Base-by-base conservation (phyloP, 257 asterid species). In the Gentiana dahurica region DNA sequence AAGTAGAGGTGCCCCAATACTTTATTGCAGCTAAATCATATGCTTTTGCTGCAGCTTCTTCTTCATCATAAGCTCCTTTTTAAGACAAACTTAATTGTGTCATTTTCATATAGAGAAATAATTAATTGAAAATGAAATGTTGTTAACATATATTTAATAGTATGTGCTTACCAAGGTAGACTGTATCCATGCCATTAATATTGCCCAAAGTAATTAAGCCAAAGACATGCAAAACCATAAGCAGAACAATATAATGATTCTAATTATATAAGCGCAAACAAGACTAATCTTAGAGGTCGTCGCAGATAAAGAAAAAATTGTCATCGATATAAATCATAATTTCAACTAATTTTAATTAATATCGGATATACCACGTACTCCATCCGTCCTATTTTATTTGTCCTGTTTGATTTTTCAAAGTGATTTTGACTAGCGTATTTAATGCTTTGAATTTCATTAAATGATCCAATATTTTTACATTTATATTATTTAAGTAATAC, bases 21-120 rank as follows among this genome's bases (percentile, higher is more conserved):
- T 78, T 71, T 39, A 78, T 59, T 33, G 85, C 81, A n/a, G 79
- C 85, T 55, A 76, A 67, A 69, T 78, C 81, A 46, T 81, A 78
- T 12, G 84, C 79, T 57, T 80, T 69, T 56, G 82, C 82, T 41
- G 88, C 84, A 34, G 78, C 69, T 65, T 81, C 82, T 69, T 81
- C 82, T 8, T 70, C 77, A 54, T 81, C 82, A 67, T 81, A 81
- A 3, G 82, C 84, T 15, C 84, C 87, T 72, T 24, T n/a, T 39
- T n/a, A 33, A 8, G 51, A 10, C 11, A 33, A 34, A 24, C 33
- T 8, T 5, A 41, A 38, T 24, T 24, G 12, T 57, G 45, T 32
- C 33, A 46, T n/a, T 13, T 35, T 8, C 35, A 33, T 12, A 4
- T 13, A 3, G n/a, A 36, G 13, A 51, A 51, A 34, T 1, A 3